phyloP scores from a whole-genome alignment of 2,329 filamentous ascomycete genomes.

The Alternaria consortialis region DNA sequence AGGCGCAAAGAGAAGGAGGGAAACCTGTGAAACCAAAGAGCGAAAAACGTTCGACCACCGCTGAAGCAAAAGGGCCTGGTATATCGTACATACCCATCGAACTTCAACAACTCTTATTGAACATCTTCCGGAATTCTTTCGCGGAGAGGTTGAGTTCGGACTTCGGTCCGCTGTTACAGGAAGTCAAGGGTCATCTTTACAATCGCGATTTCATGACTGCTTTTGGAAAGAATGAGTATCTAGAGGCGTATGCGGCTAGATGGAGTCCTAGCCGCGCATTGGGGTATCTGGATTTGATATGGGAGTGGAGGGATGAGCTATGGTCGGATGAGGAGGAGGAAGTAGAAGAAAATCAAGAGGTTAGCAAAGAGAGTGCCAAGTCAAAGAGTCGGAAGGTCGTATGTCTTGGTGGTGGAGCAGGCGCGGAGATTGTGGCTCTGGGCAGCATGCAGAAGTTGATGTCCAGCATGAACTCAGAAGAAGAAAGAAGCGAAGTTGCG shows the following conservation, averaged over 20 bases:
- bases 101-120: constrained; percentile 74
- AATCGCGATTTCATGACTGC: constrained; percentile 83
- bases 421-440: constrained; percentile 72
- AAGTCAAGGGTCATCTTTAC: constrained; percentile 85
- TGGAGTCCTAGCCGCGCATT: constrained; percentile 91
- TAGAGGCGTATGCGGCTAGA: constrained; percentile 84
- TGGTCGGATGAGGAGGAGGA: constrained; percentile 5
- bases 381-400: constrained; percentile 53
- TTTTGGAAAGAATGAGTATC: constrained; percentile 74
- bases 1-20: constrained; percentile 20
- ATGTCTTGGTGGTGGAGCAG: constrained; percentile 71
- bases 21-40: constrained; percentile 14
- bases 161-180: constrained; percentile 70
- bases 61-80: constrained; percentile 12
- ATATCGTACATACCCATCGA: constrained; percentile 55
- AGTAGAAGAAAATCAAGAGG: neutral
- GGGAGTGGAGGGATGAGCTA: constrained; percentile 42
- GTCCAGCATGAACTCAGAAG: constrained; percentile 3
- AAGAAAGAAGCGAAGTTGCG: neutral
- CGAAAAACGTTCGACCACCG: neutral
- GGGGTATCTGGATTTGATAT: constrained; percentile 75
- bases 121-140: constrained; percentile 76
- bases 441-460: constrained; percentile 61
- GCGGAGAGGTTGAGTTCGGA: constrained; percentile 53
- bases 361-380: neutral